Base-by-base conservation (phyloP, 1,284 basidiomycete genomes). In the Puccinia novopanici region DNA sequence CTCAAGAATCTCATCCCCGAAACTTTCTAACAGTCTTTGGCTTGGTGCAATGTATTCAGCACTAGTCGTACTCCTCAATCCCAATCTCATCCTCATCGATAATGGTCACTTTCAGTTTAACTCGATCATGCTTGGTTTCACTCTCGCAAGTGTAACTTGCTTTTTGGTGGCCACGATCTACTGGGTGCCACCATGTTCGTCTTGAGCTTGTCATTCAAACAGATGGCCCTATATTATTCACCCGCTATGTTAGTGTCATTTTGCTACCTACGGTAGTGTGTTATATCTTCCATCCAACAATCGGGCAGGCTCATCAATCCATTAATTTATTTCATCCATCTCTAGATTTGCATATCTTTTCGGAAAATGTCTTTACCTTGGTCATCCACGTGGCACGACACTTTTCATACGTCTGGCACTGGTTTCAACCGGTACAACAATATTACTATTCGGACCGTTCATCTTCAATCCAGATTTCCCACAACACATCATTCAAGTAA, bases 211-310 rank as follows among this genome's bases (percentile, higher is more conserved):
- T 89, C 91, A 3, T 97, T 97, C 88, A 97, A 98, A 86, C 95
- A 97, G 86, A 97, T 97, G 94, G 91, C 93, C 5, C 87, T 98
- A 15, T 97, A 96, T 85, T 98, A 94, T 85, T 92, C 93, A 0
- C 95, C 95, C 9, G 94, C 92, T 0, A 89, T 95, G 82, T 84
- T 61, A 75, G 83, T 75, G 30, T 48, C 22, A 24, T 55, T 52
- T 40, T 55, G 12, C 2, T 55, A 40, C 27, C 37, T 73, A n/a
- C 12, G 22, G 17, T n/a, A 45, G 40, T 3, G 19, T 15, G 34
- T 45, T 27, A n/a, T 42, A 24, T 40, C n/a, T 30, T 67, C 5
- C 42, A 48, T 30, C 30, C 22, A 22, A 50, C n/a, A 34, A 48
- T 63, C 65, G 15, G n/a, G 12, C 5, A 55, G 19, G 75, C 34